These are phyloP conservation scores for Mimosa bimucronata DNA, from an alignment of 306 rosid species.

Conservation along the genomic window DNA sequence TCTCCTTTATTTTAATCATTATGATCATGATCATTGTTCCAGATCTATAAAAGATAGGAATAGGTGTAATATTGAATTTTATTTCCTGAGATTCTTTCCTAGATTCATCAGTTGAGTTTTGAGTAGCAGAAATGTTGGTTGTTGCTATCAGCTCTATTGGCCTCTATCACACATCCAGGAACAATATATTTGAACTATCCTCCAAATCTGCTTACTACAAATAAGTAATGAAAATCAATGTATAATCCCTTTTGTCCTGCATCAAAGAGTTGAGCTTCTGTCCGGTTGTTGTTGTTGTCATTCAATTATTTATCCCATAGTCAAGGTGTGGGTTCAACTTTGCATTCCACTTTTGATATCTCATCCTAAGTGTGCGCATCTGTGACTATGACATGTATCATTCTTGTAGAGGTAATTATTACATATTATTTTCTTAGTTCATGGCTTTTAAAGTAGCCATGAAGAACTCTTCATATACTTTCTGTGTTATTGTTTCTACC, in stretches of 20 bases:
- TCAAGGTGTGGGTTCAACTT: neutral
- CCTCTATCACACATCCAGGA: neutral
- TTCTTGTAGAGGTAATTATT: constrained; percentile 23
- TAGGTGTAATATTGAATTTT: too few relatives aligned
- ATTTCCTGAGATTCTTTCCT: neutral
- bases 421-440: constrained; percentile 24
- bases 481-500: constrained; percentile 9
- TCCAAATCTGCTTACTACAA: neutral
- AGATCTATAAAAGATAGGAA: too few relatives aligned
- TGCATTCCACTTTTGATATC: constrained; percentile 13
- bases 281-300: neutral
- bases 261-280: constrained; percentile 2
- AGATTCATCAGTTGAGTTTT: neutral
- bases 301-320: neutral
- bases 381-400: constrained; percentile 17
- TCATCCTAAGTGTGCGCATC: constrained; percentile 4
- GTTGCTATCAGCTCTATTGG: neutral
- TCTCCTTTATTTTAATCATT: too few relatives aligned
- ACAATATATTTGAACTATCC: neutral
- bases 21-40: too few relatives aligned
- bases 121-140: neutral
- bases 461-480: neutral
- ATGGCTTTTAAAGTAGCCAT: constrained; percentile 16
- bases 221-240: neutral
- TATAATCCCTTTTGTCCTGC: neutral